Evolutionary conservation across 106 monocot genomes (phyloP), one percentile per base, ranked within the genome.

Genomic region (Allium cepa): DNA sequence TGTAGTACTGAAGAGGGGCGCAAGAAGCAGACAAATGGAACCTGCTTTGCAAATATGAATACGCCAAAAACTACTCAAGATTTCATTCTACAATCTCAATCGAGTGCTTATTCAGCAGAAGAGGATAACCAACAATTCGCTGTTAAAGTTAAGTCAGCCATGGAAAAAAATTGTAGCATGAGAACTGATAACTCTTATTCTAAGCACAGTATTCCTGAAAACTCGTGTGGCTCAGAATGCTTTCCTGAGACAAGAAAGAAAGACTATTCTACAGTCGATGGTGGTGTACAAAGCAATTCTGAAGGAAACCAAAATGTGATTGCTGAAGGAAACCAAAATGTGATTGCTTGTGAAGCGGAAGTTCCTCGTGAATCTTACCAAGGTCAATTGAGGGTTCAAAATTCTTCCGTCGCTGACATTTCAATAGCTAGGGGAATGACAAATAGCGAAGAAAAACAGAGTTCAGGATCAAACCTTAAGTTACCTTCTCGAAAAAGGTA

Each of bases 171-270:
- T 36, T 36, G 4, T 36, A 36, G 36, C 36, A 36, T 36, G 36
- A 36, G 36, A 36, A 36, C 36, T 5, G 36, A 36, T 36, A 36
- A 36, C 36, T 36, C 36, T 0, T 2, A 36, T 36, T 36, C 36
- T 36, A 36, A 36, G 36, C 36, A 36, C 36, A 36, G 36, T 36
- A 36, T 36, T 36, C 36, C 36, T 75, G 75, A 55, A 26, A 77
- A 74, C 64, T 80, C 87, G 59, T 63, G 27, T 60, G 69, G 77
- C 68, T 76, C 69, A 63, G 74, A 52, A 71, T 62, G 14, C 27
- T 57, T 26, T 27, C 18, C 17, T 4, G 12, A 49, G 73, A 9
- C 53, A 60, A 26, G 17, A 26, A 59, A 9, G 22, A 64, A 26
- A 48, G 69, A 71, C 51, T 73, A 26, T 55, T 16, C 49, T 69